Evolutionary conservation across 139 green algal species (phyloP).

Genomic region (Chlamydomonas eustigma): DNA sequence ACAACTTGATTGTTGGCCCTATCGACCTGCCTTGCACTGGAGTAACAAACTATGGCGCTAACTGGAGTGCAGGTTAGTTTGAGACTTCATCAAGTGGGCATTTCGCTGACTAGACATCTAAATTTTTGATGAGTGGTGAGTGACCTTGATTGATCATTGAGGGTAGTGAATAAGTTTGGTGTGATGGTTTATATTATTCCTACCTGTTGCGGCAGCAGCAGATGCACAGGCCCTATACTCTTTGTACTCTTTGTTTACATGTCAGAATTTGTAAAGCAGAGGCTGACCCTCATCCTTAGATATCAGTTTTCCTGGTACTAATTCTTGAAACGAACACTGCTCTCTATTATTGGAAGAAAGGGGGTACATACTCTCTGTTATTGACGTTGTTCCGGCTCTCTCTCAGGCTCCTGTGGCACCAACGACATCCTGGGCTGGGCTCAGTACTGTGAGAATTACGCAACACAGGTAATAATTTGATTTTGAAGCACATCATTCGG

Average conservation of each 20-base stretch:
- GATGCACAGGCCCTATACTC: neutral
- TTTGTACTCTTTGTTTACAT: no score
- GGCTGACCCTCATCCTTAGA: no score
- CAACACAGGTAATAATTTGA: neutral
- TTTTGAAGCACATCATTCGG: no score
- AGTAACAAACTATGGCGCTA: neutral
- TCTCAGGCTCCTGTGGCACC: neutral
- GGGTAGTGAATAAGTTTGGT: neutral
- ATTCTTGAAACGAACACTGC: no score
- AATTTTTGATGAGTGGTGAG: neutral
- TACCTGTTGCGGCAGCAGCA: neutral
- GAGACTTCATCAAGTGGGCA: no score
- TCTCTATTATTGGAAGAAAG: no score
- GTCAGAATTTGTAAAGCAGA: no score
- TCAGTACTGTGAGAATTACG: constrained; percentile 6
- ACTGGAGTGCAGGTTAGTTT: neutral
- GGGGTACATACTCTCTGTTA: no score
- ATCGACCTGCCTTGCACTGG: constrained; percentile 21
- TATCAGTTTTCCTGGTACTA: no score
- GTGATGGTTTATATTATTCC: neutral
- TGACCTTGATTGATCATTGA: neutral
- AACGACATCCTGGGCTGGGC: constrained; percentile 14
- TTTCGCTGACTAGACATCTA: neutral
- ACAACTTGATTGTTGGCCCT: constrained; percentile 19
- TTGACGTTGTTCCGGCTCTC: no score